These are phyloP conservation scores for Gaultheria prostrata DNA, from an alignment of 148 eudicot genomes.

Conservation along the genomic window DNA sequence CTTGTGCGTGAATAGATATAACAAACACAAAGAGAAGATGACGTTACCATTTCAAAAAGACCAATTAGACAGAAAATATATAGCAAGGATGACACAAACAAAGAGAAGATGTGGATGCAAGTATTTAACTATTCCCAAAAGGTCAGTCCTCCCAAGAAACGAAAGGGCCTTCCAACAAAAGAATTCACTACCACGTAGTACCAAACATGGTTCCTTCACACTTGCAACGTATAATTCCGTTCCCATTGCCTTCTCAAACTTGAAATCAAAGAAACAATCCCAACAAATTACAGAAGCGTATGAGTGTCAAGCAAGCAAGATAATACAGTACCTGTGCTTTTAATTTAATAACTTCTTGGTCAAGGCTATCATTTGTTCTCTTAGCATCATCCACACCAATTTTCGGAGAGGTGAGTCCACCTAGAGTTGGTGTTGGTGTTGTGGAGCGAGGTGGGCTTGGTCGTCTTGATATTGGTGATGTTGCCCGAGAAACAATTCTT, in stretches of 20 bases:
- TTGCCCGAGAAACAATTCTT: conserved; percentile 96
- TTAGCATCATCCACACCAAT: conserved; percentile 52
- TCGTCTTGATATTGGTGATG: conserved; percentile 89
- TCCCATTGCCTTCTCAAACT: not conserved
- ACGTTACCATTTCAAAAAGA: not conserved
- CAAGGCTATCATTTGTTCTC: conserved; percentile 57
- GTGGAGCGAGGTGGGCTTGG: conserved; percentile 95
- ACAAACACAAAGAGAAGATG: not conserved
- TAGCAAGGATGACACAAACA: not conserved
- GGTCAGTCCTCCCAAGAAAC: conserved; percentile 13
- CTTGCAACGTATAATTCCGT: not conserved
- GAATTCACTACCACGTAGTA: not conserved
- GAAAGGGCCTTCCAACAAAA: not conserved
- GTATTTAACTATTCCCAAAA: not conserved
- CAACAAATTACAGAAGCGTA: not conserved
- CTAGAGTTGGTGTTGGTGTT: conserved; percentile 88
- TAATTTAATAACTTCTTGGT: conserved; percentile 65
- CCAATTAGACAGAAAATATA: not conserved
- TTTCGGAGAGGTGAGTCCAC: conserved; percentile 81
- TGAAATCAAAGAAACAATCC: not conserved
- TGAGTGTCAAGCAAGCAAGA: not conserved
- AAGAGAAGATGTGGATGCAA: not conserved
- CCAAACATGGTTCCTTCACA: not conserved
- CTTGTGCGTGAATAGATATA: not conserved
- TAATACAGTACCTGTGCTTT: conserved; percentile 66